These are phyloP conservation scores for Macrolepiota dolichaula DNA, from an alignment of 768 basidiomycete species.

Conservation along the genomic window DNA sequence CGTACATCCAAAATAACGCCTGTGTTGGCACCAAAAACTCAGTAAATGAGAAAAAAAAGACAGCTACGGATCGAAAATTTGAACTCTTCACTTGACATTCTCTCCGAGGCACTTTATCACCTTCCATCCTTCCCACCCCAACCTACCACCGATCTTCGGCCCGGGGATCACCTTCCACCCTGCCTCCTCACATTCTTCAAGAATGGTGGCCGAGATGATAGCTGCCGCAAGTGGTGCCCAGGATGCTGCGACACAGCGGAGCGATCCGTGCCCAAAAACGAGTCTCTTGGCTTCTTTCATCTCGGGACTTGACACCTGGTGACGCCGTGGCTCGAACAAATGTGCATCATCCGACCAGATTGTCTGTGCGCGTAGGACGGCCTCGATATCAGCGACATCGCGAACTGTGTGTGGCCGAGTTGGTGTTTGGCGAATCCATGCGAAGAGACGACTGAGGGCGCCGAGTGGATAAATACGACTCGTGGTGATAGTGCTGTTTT, in stretches of 20 bases:
- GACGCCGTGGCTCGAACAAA: conserved; percentile 37
- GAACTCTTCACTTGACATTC: not conserved
- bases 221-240: conserved; percentile 55
- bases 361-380: conserved; percentile 25
- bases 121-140: conserved; percentile 47
- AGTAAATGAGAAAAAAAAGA: not conserved
- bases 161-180: conserved; percentile 26
- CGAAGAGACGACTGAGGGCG: not conserved
- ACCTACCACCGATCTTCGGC: conserved; percentile 30
- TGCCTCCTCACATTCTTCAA: conserved; percentile 30
- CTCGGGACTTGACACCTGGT: conserved; percentile 16
- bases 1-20: too few species aligned
- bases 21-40: not conserved
- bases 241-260: conserved; percentile 42
- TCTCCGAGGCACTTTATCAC: conserved; percentile 9
- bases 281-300: conserved; percentile 21
- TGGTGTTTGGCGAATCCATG: not conserved
- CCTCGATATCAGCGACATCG: conserved; percentile 33
- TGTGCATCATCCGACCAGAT: conserved; percentile 35
- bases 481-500: not conserved
- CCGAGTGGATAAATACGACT: not conserved
- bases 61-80: not conserved
- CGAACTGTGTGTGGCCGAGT: not conserved
- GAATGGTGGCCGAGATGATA: conserved; percentile 39
- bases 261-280: conserved; percentile 47